phyloP scores from a whole-genome alignment of 441 rosid species.

The Pelargonium australe region DNA sequence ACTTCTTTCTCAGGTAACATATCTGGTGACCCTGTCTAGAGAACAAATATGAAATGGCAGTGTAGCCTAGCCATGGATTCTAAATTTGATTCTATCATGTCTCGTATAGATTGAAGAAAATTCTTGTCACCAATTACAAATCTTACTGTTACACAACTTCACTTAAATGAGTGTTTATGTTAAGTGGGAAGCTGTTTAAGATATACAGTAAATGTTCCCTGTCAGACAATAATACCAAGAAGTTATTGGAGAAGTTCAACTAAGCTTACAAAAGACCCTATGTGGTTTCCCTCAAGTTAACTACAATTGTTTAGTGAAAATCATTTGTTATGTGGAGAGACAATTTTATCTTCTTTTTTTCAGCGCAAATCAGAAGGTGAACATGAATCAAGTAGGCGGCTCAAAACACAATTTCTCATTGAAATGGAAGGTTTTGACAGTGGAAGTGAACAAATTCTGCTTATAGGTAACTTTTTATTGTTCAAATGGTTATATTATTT shows the following conservation, averaged over 20 bases:
- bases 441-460: constrained; percentile 80
- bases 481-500: neutral
- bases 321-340: constrained; percentile 12
- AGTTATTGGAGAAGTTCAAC: no score
- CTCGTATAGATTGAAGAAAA: no score
- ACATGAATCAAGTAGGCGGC: constrained; percentile 92
- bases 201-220: neutral
- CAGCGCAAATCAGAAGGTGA: constrained; percentile 98
- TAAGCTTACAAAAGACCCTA: no score
- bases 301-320: neutral
- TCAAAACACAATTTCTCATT: constrained; percentile 88
- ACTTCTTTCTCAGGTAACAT: constrained; percentile 77
- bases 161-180: neutral
- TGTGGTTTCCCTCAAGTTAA: no score
- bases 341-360: constrained; percentile 16
- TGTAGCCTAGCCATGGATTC: neutral
- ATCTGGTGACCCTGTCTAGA: constrained; percentile 11
- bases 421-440: constrained; percentile 98
- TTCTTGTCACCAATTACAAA: no score
- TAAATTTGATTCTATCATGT: no score
- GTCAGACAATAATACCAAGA: neutral
- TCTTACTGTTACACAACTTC: neutral
- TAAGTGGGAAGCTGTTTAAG: neutral
- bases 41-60: constrained; percentile 7
- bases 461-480: constrained; percentile 51